These are phyloP conservation scores for Fusarium sp. DNA, from an alignment of 2,329 filamentous ascomycete species.

Conservation along the genomic window DNA sequence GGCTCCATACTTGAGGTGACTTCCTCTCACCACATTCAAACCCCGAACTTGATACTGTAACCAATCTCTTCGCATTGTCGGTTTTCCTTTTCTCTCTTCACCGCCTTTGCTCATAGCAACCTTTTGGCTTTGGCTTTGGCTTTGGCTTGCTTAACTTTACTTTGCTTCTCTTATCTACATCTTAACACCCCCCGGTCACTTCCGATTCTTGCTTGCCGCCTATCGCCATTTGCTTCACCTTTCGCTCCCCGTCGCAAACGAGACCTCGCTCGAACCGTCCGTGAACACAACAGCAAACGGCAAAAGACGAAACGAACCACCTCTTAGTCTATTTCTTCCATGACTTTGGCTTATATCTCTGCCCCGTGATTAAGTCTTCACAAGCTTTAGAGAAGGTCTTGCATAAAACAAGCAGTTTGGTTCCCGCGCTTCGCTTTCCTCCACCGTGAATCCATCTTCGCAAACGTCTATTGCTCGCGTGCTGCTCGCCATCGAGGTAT, in stretches of 20 bases:
- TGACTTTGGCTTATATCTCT: constrained; percentile 36
- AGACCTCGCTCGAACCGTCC: constrained; percentile 1
- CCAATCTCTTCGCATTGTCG: constrained; percentile 19
- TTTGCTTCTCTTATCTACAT: constrained; percentile 21
- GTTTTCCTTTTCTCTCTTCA: constrained; percentile 5
- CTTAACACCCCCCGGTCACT: neutral
- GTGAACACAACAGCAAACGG: constrained; percentile 20
- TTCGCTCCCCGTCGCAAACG: constrained; percentile 33
- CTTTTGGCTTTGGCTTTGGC: constrained; percentile 1
- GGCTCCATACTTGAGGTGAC: constrained; percentile 4
- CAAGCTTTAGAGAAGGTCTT: constrained; percentile 26
- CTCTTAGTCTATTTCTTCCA: constrained; percentile 19
- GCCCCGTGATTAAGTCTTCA: constrained; percentile 25
- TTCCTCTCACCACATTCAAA: constrained; percentile 28
- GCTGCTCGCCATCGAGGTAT: constrained; percentile 15
- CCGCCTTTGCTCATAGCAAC: constrained; percentile 18
- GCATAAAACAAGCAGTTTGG: constrained; percentile 38
- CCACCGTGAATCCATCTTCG: constrained; percentile 24
- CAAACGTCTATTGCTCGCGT: constrained; percentile 25
- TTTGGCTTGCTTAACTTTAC: neutral
- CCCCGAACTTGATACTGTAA: constrained; percentile 30
- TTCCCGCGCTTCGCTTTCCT: constrained; percentile 27
- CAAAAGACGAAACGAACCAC: constrained; percentile 18
- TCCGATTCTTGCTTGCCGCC: constrained; percentile 16
- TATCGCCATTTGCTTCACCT: constrained; percentile 21